phyloP scores from a whole-genome alignment of 2,329 filamentous ascomycete genomes.

The Aspergillus fructus region DNA sequence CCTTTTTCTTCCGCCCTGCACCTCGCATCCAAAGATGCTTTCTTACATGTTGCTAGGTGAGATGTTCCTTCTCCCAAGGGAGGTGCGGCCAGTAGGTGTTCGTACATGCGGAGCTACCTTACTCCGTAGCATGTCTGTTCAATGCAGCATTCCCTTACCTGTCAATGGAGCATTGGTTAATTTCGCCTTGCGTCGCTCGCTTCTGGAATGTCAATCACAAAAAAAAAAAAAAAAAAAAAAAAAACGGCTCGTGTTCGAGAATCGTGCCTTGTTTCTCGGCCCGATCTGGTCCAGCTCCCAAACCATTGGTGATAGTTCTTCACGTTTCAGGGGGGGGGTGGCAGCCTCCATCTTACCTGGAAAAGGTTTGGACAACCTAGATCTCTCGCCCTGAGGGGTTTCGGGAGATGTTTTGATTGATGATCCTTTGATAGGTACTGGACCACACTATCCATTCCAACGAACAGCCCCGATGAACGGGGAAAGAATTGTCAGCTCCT shows the following conservation, averaged over 20 bases:
- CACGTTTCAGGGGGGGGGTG: constrained; percentile 2
- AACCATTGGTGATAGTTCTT: neutral
- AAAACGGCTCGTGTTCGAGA: constrained; percentile 2
- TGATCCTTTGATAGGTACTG: no score
- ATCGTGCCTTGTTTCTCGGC: constrained; percentile 4
- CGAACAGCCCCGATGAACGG: neutral
- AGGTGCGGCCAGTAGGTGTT: neutral
- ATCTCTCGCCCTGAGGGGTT: neutral
- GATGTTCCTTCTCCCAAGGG: neutral
- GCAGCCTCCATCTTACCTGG: neutral
- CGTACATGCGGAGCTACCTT: constrained; percentile 4
- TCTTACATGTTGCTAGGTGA: neutral
- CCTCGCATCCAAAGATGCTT: neutral
- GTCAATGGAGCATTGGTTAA: neutral
- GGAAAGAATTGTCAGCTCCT: neutral
- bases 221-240: neutral
- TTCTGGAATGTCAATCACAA: neutral
- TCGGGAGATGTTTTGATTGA: no score
- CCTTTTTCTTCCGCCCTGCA: neutral
- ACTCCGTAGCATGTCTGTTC: neutral
- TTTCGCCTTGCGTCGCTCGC: constrained; percentile 1
- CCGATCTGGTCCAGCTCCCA: constrained; percentile 3
- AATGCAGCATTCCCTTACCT: constrained; percentile 5
- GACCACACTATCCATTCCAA: neutral
- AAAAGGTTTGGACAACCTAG: no score